Conservation (phyloP, 1,139 yeast species). For the Meyerozyma sp. region DNA sequence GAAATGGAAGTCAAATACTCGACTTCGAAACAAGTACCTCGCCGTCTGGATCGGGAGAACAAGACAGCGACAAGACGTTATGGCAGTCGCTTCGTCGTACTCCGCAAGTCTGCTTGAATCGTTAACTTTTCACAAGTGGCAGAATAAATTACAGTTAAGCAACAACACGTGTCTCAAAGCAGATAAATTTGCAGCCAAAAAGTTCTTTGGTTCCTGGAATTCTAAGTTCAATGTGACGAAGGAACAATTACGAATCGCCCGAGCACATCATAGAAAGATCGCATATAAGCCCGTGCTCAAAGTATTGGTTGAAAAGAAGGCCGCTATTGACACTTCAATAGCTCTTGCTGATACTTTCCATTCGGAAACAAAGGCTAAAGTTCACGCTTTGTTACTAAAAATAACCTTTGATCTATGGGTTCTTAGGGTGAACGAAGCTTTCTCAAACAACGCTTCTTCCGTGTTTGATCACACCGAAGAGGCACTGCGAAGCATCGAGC, state of each 20-base stretch:
- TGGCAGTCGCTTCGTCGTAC: neutral
- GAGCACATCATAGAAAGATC: too few species aligned
- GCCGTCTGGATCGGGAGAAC: neutral
- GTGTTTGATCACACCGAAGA: too few species aligned
- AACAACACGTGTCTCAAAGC: neutral
- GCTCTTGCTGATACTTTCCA: neutral
- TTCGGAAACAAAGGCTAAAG: neutral
- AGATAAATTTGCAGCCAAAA: neutral
- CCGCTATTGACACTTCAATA: neutral
- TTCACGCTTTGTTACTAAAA: neutral
- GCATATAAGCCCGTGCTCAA: too few species aligned
- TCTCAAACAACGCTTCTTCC: neutral
- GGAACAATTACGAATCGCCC: too few species aligned
- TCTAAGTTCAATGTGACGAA: neutral
- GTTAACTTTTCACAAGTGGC: neutral
- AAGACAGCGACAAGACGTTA: neutral
- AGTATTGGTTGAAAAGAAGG: neutral
- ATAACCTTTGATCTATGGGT: neutral
- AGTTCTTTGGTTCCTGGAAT: neutral
- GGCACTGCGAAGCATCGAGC: neutral
- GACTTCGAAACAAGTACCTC: neutral
- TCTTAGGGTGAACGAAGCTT: neutral
- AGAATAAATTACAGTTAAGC: neutral
- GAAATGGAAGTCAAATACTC: conserved; percentile 13
- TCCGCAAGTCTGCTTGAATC: neutral